These are phyloP conservation scores for Castanospermum australe DNA, from an alignment of 306 rosid species.

Conservation along the genomic window DNA sequence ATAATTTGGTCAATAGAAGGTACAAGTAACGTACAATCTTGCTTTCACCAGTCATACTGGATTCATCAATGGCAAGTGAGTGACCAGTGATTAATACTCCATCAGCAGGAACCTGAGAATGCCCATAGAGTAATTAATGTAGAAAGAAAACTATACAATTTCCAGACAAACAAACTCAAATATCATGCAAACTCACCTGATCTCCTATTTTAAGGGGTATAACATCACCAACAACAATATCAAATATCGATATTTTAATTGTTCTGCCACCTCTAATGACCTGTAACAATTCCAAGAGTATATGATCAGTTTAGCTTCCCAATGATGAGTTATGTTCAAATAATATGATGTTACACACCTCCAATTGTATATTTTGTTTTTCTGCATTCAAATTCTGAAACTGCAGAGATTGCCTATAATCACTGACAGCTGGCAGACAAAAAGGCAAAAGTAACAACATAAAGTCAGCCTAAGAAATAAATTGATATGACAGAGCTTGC, in stretches of 20 bases:
- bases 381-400: slow-evolving; percentile 87
- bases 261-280: slow-evolving; percentile 84
- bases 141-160: not conserved
- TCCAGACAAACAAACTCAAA: slow-evolving; percentile 24
- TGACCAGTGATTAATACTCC: slow-evolving; percentile 83
- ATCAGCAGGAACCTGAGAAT: slow-evolving; percentile 87
- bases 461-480: slow-evolving; percentile 24
- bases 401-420: slow-evolving; percentile 92
- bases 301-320: slow-evolving; percentile 21
- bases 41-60: slow-evolving; percentile 99
- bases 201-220: slow-evolving; percentile 94
- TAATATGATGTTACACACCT: slow-evolving; percentile 55
- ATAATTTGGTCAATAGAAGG: slow-evolving; percentile 16
- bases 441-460: slow-evolving; percentile 17
- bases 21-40: slow-evolving; percentile 66
- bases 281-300: slow-evolving; percentile 47
- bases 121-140: slow-evolving; percentile 10
- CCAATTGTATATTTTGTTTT: slow-evolving; percentile 86
- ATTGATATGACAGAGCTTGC: not conserved
- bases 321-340: not conserved
- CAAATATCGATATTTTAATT: slow-evolving; percentile 76
- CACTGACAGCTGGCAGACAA: slow-evolving; percentile 76
- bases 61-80: slow-evolving; percentile 92
- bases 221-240: slow-evolving; percentile 95
- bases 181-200: slow-evolving; percentile 59